Evolutionary conservation across 2,329 filamentous ascomycete genomes (phyloP), one percentile per base, ranked within the genome.

Genomic region (Fusarium sp.): DNA sequence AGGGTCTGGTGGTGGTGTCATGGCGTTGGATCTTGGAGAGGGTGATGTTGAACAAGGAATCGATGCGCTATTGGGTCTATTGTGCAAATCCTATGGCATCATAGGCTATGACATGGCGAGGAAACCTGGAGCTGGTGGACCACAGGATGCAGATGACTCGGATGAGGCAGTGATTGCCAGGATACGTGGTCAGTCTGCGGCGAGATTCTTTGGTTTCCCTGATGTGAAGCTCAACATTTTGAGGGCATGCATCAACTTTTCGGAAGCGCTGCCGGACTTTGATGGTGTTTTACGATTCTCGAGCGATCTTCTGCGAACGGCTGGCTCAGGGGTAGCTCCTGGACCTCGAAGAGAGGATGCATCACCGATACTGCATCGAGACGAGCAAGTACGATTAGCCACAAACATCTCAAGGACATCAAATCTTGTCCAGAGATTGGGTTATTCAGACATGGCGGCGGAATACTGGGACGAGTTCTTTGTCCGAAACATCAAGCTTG

Each of bases 381-480:
- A 98, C 66, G 96, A 98, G 79, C 96, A 99, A 83, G 86, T 93
- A 24, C 91, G 93, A 29, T 86, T 98, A n/a, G 88, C 92, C 56
- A 93, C 93, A 52, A 98, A 96, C 76, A 95, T 99, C 68, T 90
- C 92, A 38, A 93, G 96, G 71, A 98, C 95, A 1, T 90, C 95
- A 34, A 90, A 88, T 35, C 90, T 96, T n/a, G 92, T 93, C 1
- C 90, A 89, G 69, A 92, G 93, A 68, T 83, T 98, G 29, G 95
- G 95, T 1, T 84, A 95, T 31, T 85, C 88, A 6, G 84, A 92
- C 65, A 83, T 96, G 47, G 88, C 91, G 62, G 95, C 94, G 7
- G 93, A 96, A 76, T 99, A 98, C 80, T 99, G 96, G 96, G 96
- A 99, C 81, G 94, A 98, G 78, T 98, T 98, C 77, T 86, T 99